Base-by-base conservation (phyloP, 2,329 filamentous ascomycete species). In the Herpomyces periplanetae region DNA sequence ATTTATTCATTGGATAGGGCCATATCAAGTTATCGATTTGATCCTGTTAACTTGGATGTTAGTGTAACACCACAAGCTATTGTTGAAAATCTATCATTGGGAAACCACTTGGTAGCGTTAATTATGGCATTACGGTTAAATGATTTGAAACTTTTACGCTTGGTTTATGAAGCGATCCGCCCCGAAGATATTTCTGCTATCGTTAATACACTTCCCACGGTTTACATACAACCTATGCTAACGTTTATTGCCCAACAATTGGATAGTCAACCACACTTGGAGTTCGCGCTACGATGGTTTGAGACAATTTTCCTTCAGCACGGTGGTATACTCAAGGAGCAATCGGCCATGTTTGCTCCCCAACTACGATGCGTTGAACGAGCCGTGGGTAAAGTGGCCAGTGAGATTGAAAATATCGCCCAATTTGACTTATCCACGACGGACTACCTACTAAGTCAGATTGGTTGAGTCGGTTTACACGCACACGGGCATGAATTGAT, bases 81-180 rank as follows among this genome's bases (percentile, higher is more conserved):
- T 0, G 32, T 47, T 3, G 31, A 62, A 2, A 80, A 71, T 0
- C 47, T 91, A 1, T n/a, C n/a, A n/a, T n/a, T n/a, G n/a, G n/a
- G n/a, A n/a, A n/a, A n/a, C n/a, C 41, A 50, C 3, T 51, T 61
- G 5, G 42, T 64, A 13, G 75, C 80, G 1, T 45, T 96, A 4
- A 59, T 88, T 26, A 96, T 96, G 80, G 64, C 73, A 1, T 96
- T 96, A 48, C 63, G 84, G 4, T 57, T 96, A 23, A 88, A 87
- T 40, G 68, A 85, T 36, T 49, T 57, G 3, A 54, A 58, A 10
- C 47, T 96, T 17, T 56, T 88, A 25, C 63, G 64, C 29, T 57
- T 58, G 20, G 66, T 88, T 8, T 91, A 87, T 41, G 62, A 84
- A 38, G 51, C 55, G 2, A 61, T 75, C 10, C 73, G 80, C 1